phyloP scores from a whole-genome alignment of 2,329 filamentous ascomycete species.

The Aspergillus sp. region DNA sequence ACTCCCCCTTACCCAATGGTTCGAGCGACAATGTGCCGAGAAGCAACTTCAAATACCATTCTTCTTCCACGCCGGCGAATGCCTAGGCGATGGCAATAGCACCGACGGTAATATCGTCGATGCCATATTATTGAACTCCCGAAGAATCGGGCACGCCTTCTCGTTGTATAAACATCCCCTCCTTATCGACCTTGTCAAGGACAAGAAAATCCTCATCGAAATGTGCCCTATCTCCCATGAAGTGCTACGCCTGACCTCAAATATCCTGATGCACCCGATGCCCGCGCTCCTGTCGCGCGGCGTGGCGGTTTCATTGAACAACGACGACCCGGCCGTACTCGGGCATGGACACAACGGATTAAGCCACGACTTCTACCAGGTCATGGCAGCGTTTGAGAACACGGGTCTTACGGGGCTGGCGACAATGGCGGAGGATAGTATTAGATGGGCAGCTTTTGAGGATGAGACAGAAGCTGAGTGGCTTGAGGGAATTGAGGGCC shows the following conservation, averaged over 20 bases:
- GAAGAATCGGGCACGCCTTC: conserved; percentile 14
- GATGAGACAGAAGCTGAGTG: conserved; percentile 8
- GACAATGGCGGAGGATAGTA: conserved; percentile 14
- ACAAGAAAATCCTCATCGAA: conserved; percentile 11
- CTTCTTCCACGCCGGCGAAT: conserved; percentile 17
- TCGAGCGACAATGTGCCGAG: conserved; percentile 6
- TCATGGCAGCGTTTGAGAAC: conserved; percentile 12
- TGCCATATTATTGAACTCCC: conserved; percentile 10
- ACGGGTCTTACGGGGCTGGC: conserved; percentile 11
- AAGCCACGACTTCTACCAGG: conserved; percentile 15
- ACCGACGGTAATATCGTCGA: conserved; percentile 13
- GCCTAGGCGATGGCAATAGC: conserved; percentile 11
- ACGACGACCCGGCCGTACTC: conserved; percentile 13
- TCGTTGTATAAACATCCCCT: conserved; percentile 14
- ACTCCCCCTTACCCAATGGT: conserved; percentile 10
- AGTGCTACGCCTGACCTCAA: conserved; percentile 12
- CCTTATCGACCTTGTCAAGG: conserved; percentile 14
- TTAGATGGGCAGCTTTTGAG: conserved; percentile 14
- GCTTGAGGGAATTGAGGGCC: conserved; percentile 1
- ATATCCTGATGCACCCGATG: conserved; percentile 15
- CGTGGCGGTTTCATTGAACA: conserved; percentile 14
- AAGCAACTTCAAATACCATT: conserved; percentile 9
- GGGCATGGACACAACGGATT: conserved; percentile 11
- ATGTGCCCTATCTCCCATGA: conserved; percentile 17
- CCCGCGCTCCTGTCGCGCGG: conserved; percentile 11